Percentiles rank a stretch among this genome's conserved stretches.
These are phyloP conservation scores for Neurospora africana DNA, from an alignment of 495 filamentous ascomycete genomes.

Conservation along the genomic window DNA sequence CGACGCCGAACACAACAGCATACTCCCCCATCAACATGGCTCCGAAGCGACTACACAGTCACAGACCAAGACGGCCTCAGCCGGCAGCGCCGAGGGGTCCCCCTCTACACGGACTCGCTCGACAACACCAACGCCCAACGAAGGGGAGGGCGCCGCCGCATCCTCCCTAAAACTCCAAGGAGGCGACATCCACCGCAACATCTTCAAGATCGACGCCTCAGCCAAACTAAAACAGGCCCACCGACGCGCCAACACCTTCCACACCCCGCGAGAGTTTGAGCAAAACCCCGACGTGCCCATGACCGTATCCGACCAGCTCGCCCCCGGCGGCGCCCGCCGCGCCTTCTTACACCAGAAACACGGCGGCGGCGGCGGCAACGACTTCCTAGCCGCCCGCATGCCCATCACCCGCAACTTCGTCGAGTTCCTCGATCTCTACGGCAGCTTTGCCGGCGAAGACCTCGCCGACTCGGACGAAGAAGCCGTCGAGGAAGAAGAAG, in stretches of 20 bases:
- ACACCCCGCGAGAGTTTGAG: conserved; percentile 26
- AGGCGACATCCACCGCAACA: conserved; percentile 57
- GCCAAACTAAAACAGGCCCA: conserved; percentile 35
- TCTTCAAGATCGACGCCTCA: conserved; percentile 52
- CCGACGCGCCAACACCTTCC: conserved; percentile 49
- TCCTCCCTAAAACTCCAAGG: conserved; percentile 55
- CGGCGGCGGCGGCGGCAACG: conserved; percentile 15
- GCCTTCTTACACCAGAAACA: conserved; percentile 41
- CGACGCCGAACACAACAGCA: conserved; percentile 8
- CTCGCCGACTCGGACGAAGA: conserved; percentile 54
- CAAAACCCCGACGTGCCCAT: conserved; percentile 15
- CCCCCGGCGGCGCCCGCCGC: conserved; percentile 52
- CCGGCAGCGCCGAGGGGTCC: conserved; percentile 54
- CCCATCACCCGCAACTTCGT: conserved; percentile 56
- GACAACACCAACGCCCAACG: neutral
- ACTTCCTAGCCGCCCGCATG: conserved; percentile 28
- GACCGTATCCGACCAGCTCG: conserved; percentile 41
- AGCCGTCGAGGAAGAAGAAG: conserved; percentile 31
- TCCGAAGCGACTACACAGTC: neutral
- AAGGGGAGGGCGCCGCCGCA: conserved; percentile 15
- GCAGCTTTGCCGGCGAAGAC: conserved; percentile 62
- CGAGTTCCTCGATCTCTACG: conserved; percentile 60
- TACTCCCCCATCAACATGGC: conserved; percentile 7
- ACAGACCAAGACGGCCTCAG: conserved; percentile 26
- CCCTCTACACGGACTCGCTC: conserved; percentile 47